Conservation (phyloP, 139 green algal species). For the Diplosphaera chodatii region DNA sequence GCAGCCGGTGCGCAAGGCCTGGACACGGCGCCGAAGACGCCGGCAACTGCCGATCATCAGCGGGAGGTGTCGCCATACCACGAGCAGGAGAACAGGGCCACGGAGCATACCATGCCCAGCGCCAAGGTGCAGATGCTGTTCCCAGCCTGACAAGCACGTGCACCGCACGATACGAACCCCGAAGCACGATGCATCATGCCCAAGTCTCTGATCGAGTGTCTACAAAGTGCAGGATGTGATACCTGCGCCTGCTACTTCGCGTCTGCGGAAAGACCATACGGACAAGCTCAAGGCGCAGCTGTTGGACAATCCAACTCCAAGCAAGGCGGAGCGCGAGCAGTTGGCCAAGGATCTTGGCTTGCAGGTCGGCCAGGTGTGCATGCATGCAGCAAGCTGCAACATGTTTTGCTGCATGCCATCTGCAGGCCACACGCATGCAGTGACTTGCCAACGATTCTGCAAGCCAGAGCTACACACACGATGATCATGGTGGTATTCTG, state of each 20-base stretch:
- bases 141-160: neutral
- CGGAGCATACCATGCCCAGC: neutral
- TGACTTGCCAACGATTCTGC: neutral
- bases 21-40: neutral
- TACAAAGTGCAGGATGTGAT: neutral
- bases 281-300: neutral
- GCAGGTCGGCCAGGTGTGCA: neutral
- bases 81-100: neutral
- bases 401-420: neutral
- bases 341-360: neutral
- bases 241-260: too few relatives aligned
- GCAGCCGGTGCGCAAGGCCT: too few relatives aligned
- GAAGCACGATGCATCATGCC: neutral
- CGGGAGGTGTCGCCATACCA: neutral
- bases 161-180: too few relatives aligned
- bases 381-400: neutral
- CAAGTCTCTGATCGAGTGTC: neutral
- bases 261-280: neutral
- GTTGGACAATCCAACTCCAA: neutral
- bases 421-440: neutral
- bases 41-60: too few relatives aligned
- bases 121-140: neutral
- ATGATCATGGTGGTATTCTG: neutral
- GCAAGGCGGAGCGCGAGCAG: neutral
- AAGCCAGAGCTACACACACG: neutral